phyloP scores from a whole-genome alignment of 495 filamentous ascomycete species.

The Penicillium chermesinum region DNA sequence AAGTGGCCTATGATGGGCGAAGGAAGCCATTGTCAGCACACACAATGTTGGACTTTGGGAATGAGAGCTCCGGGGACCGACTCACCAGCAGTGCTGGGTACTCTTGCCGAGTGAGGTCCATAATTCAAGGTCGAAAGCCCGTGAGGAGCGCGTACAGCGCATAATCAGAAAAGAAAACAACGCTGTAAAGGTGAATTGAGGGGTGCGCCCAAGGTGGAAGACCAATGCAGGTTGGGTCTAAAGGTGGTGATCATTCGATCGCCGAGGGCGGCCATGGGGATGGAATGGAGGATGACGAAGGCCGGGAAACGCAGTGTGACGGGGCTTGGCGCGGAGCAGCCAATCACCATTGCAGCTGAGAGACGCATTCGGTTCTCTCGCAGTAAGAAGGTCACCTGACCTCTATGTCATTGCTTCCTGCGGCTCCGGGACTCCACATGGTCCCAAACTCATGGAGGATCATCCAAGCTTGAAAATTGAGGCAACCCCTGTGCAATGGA shows the following conservation, averaged over 20 bases:
- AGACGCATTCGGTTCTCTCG: not conserved
- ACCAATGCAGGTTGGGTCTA: conserved; percentile 20
- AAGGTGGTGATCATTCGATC: conserved; percentile 19
- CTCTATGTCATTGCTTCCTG: not conserved
- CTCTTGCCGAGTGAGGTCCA: conserved; percentile 85
- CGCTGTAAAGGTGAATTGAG: conserved; percentile 4
- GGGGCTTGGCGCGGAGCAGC: not conserved
- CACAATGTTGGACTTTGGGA: not conserved
- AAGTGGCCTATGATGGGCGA: conserved; percentile 55
- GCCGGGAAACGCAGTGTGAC: conserved; percentile 8
- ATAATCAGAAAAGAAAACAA: conserved; percentile 30
- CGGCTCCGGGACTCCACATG: not conserved
- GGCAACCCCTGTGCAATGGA: too few species aligned
- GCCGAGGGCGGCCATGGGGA: conserved; percentile 21
- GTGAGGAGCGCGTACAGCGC: conserved; percentile 26
- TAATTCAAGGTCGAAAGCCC: conserved; percentile 35
- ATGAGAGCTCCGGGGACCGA: conserved; percentile 10
- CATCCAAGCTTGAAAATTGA: too few species aligned
- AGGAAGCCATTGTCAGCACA: conserved; percentile 13
- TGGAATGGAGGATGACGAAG: conserved; percentile 27
- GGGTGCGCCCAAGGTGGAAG: conserved; percentile 4
- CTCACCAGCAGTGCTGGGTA: conserved; percentile 96
- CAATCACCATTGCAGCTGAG: not conserved
- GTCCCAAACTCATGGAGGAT: too few species aligned
- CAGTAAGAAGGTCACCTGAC: not conserved